Evolutionary conservation across 2,329 filamentous ascomycete genomes (phyloP).

Genomic region (Laburnicola sp.): DNA sequence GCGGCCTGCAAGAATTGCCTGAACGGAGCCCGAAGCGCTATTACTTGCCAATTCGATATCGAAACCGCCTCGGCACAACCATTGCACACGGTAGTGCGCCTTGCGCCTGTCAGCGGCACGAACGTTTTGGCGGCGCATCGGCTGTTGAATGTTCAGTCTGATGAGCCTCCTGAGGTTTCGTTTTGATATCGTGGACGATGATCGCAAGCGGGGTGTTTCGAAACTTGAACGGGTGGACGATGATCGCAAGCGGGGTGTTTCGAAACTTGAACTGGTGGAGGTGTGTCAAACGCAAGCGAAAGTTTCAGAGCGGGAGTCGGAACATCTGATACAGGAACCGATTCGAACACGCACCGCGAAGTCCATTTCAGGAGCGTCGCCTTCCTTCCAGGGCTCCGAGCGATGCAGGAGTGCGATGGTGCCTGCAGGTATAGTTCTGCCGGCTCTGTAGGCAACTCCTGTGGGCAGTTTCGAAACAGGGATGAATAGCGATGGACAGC

Average conservation of each 20-base stretch:
- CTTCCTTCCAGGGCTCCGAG: background rate
- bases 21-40: slow-evolving; percentile 16
- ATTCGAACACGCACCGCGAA: slow-evolving; percentile 8
- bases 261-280: slow-evolving; percentile 14
- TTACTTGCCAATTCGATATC: slow-evolving; percentile 23
- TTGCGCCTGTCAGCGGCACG: slow-evolving; percentile 8
- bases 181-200: slow-evolving; percentile 11
- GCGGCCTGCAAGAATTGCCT: slow-evolving; percentile 29
- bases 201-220: slow-evolving; percentile 16
- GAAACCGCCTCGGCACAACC: slow-evolving; percentile 1
- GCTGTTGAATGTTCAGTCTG: slow-evolving; percentile 8
- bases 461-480: slow-evolving; percentile 14
- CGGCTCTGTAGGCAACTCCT: slow-evolving; percentile 10
- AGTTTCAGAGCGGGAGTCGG: slow-evolving; percentile 17
- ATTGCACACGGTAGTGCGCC: background rate
- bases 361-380: slow-evolving; percentile 1
- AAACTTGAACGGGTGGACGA: slow-evolving; percentile 12
- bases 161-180: slow-evolving; percentile 6
- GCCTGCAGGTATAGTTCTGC: slow-evolving; percentile 2
- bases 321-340: slow-evolving; percentile 27
- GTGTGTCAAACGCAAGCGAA: slow-evolving; percentile 19
- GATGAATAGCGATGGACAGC: slow-evolving; percentile 10
- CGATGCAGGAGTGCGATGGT: background rate
- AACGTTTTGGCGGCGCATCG: background rate
- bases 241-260: slow-evolving; percentile 13